Evolutionary conservation across 1,139 yeast genomes (phyloP), one percentile per base, ranked within the genome.

Genomic region (Zygosaccharomyces pseudobailii): DNA sequence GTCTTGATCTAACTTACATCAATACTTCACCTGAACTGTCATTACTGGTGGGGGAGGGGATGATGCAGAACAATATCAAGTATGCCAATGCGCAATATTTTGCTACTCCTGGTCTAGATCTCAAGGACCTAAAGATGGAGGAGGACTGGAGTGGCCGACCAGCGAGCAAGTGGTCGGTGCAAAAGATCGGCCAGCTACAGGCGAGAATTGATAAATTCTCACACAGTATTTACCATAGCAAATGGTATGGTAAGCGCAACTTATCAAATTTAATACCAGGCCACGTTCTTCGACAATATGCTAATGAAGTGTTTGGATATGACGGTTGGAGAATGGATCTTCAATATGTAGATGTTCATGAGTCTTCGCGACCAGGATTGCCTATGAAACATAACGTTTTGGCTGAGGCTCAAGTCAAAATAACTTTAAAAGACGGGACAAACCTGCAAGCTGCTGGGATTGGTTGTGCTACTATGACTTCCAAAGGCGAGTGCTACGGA

Each of bases 311-410:
- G 3, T 64, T 66, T 49, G 68, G 68, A 1, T 62, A 50, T 45
- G 63, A 63, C 40, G 70, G 70, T 1, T 66, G 67, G 66, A 49
- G 46, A 32, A 55, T 58, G 47, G 67, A 62, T 31, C 55, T 66
- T 6, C 13, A 57, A 10, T 52, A 56, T 22, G 43, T 62, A 5
- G 57, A 58, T 25, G 56, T 55, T 3, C 49, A 49, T 8, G 62
- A 61, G 50, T 44, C 35, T 31, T 44, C 43, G 36, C 45, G 24
- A 17, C 8, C 10, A 21, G 32, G 31, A n/a, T 52, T 46, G 24
- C 45, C 36, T 3, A 36, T 42, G 6, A 51, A 51, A 22, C 55
- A 52, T 45, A 55, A 53, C 6, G 62, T 64, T 3, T 47, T 56
- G 7, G 61, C 67, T 1, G 67, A 63, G 42, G 65, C 68, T 1